Base-by-base conservation (phyloP, 2,329 filamentous ascomycete species). In the Aspergillus fructus region DNA sequence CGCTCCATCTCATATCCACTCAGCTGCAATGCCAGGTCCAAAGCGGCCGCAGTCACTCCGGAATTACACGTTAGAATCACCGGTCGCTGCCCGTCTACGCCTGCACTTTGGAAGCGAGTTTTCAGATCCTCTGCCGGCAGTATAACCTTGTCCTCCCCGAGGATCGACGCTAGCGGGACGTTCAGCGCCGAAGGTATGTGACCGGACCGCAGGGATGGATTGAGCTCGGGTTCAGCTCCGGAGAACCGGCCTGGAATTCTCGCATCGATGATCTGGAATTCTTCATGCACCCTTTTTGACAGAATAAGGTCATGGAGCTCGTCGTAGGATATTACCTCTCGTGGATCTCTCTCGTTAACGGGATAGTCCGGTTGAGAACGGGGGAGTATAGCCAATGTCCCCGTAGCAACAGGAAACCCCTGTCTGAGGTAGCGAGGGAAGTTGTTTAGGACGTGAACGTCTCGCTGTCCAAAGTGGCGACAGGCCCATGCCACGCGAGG, bases 401-500 rank as follows among this genome's bases (percentile, higher is more conserved):
- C 56, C 1, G 37, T 37, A n/a, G 42, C 7, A 17, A 69, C 49
- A 5, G 66, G 64, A 33, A 58, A 65, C 2, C 65, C 62, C 37
- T 55, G n/a, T 1, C 56, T 30, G 3, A 65, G 55, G 24, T 71
- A 72, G 1, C 37, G 41, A 1, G 64, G 61, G n/a, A 72, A 69
- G 27, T 65, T 72, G 13, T 72, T 71, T 57, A 72, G 30, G 4
- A 72, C 66, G 19, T 71, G 64, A 12, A 70, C 68, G 5, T 53
- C 48, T 3, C 34, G 13, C 46, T 71, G 69, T 0, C 69, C 67
- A 23, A 70, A 72, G 27, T 66, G 51, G 4, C 59, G 62, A 42
- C 57, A 72, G 5, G 56, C 66, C 65, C 67, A 72, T 8, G 68
- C 69, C 2, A 68, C 66, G 2, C 69, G 65, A 17, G 69, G 69